Evolutionary conservation across 177 flowering plant species (phyloP).

Genomic region (Tripterygium wilfordii): DNA sequence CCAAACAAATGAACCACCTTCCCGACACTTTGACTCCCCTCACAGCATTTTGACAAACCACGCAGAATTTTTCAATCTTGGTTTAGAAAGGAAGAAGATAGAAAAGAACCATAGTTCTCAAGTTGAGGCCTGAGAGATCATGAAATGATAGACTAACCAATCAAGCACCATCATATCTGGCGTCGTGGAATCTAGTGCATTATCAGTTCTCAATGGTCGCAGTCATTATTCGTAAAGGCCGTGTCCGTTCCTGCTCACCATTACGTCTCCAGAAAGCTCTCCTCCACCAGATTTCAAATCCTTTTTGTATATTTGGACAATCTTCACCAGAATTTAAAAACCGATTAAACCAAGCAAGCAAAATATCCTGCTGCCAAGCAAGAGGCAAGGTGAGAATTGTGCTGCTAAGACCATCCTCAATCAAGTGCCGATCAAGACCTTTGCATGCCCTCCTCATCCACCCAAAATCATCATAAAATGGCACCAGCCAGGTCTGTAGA

Average conservation of each 20-base stretch:
- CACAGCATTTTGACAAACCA: background rate
- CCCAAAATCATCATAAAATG: conserved; percentile 90
- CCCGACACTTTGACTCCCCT: background rate
- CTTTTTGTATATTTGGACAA: conserved; percentile 92
- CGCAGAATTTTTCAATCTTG: background rate
- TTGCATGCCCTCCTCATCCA: conserved; percentile 92
- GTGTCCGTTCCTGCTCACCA: conserved; percentile 43
- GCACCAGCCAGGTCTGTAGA: conserved; percentile 81
- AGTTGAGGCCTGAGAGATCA: background rate
- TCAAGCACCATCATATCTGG: background rate
- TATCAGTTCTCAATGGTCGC: conserved; percentile 33
- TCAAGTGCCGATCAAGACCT: conserved; percentile 76
- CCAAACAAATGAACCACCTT: conserved; percentile 3
- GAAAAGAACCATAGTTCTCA: background rate
- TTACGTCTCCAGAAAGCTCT: conserved; percentile 78
- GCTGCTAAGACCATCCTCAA: conserved; percentile 87
- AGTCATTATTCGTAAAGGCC: conserved; percentile 35
- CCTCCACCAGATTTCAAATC: conserved; percentile 96
- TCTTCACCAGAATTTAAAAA: conserved; percentile 86
- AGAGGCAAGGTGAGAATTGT: conserved; percentile 89
- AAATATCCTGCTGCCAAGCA: conserved; percentile 77
- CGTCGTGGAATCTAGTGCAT: background rate
- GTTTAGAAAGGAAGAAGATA: conserved; percentile 20
- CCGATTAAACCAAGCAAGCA: conserved; percentile 83
- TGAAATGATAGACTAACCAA: background rate